A percentile compares a stretch with the other conserved stretches of the same genome.
Evolutionary conservation across 352 stramenopile genomes (phyloP).

Genomic region (Phytophthora hibernalis): DNA sequence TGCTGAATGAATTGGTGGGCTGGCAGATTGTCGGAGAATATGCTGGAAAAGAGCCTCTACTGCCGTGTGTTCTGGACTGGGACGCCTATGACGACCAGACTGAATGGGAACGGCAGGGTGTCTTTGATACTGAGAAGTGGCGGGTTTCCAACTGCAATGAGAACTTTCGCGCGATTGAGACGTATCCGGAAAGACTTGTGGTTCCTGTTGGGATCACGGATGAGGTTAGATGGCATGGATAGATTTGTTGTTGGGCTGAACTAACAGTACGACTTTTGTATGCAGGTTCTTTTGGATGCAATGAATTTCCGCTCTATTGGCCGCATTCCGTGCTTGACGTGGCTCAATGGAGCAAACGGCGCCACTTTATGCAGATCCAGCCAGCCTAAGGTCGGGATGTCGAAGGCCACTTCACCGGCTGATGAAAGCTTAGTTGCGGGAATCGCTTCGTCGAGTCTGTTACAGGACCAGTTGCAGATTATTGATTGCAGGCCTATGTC

Average conservation of each 20-base stretch:
- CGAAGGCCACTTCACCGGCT: conserved; percentile 73
- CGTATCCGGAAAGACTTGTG: conserved; percentile 95
- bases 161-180: conserved; percentile 87
- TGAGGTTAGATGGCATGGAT: conserved; percentile 42
- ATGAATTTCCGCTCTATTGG: conserved; percentile 77
- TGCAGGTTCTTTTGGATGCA: conserved; percentile 74
- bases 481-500: conserved; percentile 88
- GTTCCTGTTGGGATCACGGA: conserved; percentile 92
- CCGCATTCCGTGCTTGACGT: conserved; percentile 76
- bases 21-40: conserved; percentile 53
- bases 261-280: not conserved
- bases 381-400: conserved; percentile 86
- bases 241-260: not conserved
- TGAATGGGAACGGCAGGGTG: conserved; percentile 82
- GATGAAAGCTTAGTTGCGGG: conserved; percentile 77
- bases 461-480: conserved; percentile 79
- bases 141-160: conserved; percentile 68
- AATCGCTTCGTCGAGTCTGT: conserved; percentile 69
- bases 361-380: conserved; percentile 78
- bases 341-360: conserved; percentile 75
- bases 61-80: conserved; percentile 72
- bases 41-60: conserved; percentile 52
- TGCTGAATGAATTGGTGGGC: not conserved
- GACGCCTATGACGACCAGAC: conserved; percentile 64
- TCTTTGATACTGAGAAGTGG: conserved; percentile 75